Base-by-base conservation (phyloP, 2,329 filamentous ascomycete genomes). In the Teratosphaeria zuluensis region DNA sequence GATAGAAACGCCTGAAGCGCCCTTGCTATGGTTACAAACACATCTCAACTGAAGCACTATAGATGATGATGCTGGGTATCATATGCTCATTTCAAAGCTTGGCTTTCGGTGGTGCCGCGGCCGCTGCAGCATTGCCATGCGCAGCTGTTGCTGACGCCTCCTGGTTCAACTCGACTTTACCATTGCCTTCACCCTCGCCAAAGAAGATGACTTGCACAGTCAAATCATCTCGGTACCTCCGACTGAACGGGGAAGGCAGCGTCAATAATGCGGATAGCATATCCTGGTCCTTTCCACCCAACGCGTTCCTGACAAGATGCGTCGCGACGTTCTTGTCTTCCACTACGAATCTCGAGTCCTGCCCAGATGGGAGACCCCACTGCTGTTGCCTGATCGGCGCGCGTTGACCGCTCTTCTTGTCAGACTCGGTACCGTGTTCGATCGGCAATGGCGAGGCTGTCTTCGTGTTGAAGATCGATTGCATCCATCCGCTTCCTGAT, bases 181-280 rank as follows among this genome's bases (percentile, higher is more conserved):
- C 91, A 32, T 82, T 88, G 71, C 86, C 86, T 56, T 86, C 70
- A 38, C 87, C 84, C 66, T 95, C 84, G 61, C 94, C 94, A 68
- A 99, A 99, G 81, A 99, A 99, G 70, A 99, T 95, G 61, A 99
- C 94, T 74, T 99, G 90, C 16, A 99, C 92, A 0, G 94, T 99
- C 63, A 99, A 77, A 72, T 99, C 94, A 71, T 99, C 94, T 65
- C 92, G 84, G 72, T 97, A 99, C 69, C 94, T 81, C 69, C 94
- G 83, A 32, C 90, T 95, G 70, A 92, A 96, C 0, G 94, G 95
- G 58, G 90, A 89, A 2, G 92, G 92, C 24, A 99, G 80, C 1
- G 94, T 97, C 66, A 99, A 80, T 62, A 99, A 78, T 21, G 92
- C 92, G 68, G 89, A 95, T 16, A 99, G 83, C 81, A 96, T 94